Conservation (phyloP, 345 rosid species). For the Syzygium jambos region DNA sequence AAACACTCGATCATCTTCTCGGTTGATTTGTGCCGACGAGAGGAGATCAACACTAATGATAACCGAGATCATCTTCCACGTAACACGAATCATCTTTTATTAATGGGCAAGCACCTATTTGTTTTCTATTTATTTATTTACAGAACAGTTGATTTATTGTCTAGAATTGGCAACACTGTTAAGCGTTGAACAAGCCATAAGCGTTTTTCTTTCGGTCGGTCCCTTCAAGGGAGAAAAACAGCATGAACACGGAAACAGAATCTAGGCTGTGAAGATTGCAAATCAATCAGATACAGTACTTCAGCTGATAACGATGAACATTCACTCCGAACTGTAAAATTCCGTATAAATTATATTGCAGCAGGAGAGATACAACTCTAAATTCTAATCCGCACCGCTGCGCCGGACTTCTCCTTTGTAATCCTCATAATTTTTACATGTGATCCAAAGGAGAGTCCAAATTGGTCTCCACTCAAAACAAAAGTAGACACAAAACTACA, state of each 20-base stretch:
- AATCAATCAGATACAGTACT: background rate
- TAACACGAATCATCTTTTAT: background rate
- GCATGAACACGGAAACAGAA: background rate
- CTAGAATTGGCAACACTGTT: background rate
- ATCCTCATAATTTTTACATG: background rate
- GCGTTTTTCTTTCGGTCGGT: background rate
- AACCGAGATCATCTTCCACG: background rate
- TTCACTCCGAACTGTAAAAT: background rate
- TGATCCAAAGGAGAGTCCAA: background rate
- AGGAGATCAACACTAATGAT: background rate
- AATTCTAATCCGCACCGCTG: background rate
- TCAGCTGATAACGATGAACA: background rate
- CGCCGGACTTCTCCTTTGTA: background rate
- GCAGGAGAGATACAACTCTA: background rate
- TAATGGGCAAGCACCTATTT: background rate
- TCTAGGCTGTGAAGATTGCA: background rate
- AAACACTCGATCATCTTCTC: background rate
- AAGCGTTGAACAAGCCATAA: background rate
- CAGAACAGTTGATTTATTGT: background rate
- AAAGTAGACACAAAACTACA: slow-evolving; percentile 22
- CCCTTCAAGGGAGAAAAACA: background rate
- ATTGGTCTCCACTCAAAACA: slow-evolving; percentile 13
- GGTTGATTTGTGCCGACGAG: background rate
- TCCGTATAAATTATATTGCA: background rate
- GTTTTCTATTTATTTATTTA: too few relatives aligned